These are phyloP conservation scores for Boletus subcaerulescens DNA, from an alignment of 768 basidiomycete genomes.

Conservation along the genomic window DNA sequence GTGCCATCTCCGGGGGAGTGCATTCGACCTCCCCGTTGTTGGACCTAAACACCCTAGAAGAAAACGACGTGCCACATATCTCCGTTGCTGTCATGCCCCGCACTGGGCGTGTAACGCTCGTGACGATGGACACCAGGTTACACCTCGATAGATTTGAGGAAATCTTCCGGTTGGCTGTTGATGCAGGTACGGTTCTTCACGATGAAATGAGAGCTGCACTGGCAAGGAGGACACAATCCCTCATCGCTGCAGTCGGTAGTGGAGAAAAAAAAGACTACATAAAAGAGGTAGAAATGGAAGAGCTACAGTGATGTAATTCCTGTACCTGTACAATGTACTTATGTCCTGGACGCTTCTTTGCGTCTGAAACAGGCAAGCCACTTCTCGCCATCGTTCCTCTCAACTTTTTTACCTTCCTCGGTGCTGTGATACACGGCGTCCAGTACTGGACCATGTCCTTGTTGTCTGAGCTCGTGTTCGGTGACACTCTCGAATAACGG, in stretches of 20 bases:
- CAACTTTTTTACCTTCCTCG: conserved; percentile 97
- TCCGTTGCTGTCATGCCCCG: conserved; percentile 90
- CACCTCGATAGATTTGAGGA: conserved; percentile 92
- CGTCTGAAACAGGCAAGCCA: conserved; percentile 90
- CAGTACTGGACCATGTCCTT: conserved; percentile 75
- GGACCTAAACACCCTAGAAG: conserved; percentile 87
- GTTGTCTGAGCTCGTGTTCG: conserved; percentile 69
- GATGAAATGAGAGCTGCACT: conserved; percentile 80
- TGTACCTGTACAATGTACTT: neutral
- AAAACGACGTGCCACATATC: conserved; percentile 83
- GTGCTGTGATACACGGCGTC: conserved; percentile 83
- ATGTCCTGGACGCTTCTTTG: conserved; percentile 31
- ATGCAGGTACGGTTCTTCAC: conserved; percentile 76
- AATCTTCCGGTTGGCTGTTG: conserved; percentile 73
- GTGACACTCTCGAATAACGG: conserved; percentile 83
- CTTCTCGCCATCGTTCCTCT: conserved; percentile 86
- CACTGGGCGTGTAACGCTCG: conserved; percentile 79
- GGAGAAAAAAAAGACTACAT: conserved; percentile 34
- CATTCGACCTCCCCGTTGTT: conserved; percentile 79
- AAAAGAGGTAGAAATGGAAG: conserved; percentile 39
- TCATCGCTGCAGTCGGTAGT: conserved; percentile 62
- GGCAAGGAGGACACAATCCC: conserved; percentile 52
- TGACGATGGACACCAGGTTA: conserved; percentile 92
- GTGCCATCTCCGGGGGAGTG: conserved; percentile 85
- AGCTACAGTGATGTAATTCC: conserved; percentile 30